Conservation (phyloP, 164 flowering plant species). For the Magnolia changhungtana region DNA sequence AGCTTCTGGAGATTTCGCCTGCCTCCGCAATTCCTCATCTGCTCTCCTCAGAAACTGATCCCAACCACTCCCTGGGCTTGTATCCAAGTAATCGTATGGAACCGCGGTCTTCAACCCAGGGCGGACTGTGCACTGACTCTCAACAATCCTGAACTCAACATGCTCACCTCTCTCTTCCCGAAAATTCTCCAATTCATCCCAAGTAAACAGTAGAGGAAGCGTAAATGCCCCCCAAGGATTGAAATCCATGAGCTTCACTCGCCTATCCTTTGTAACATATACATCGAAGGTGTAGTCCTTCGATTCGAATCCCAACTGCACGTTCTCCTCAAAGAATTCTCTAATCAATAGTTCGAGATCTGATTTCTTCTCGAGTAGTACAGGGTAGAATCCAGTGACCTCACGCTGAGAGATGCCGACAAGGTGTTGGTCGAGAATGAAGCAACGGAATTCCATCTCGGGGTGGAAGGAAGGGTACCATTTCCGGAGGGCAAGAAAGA, state of each 20-base stretch:
- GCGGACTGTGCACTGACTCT: constrained; percentile 62
- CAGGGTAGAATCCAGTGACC: constrained; percentile 75
- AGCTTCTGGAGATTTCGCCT: constrained; percentile 31
- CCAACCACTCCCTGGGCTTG: constrained; percentile 91
- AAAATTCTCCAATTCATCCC: constrained; percentile 75
- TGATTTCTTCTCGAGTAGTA: constrained; percentile 45
- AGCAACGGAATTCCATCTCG: constrained; percentile 93
- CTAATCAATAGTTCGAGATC: constrained; percentile 34
- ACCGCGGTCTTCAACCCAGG: constrained; percentile 94
- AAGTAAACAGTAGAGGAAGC: constrained; percentile 64
- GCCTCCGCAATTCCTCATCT: constrained; percentile 48
- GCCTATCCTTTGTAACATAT: constrained; percentile 57
- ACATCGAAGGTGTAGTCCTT: constrained; percentile 76
- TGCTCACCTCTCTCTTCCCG: constrained; percentile 13
- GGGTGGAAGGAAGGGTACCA: constrained; percentile 74
- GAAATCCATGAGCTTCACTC: constrained; percentile 80
- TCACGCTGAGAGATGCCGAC: constrained; percentile 86
- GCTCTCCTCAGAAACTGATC: constrained; percentile 78
- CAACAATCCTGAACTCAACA: constrained; percentile 66
- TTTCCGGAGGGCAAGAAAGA: constrained; percentile 81
- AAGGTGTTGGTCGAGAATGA: constrained; percentile 40
- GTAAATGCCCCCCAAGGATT: constrained; percentile 86
- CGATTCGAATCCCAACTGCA: constrained; percentile 51
- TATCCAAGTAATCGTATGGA: constrained; percentile 91
- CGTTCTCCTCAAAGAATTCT: constrained; percentile 44